Evolutionary conservation across 192 early-diverging fungal genomes (phyloP).

Genomic region (Rhizophagus clarus): DNA sequence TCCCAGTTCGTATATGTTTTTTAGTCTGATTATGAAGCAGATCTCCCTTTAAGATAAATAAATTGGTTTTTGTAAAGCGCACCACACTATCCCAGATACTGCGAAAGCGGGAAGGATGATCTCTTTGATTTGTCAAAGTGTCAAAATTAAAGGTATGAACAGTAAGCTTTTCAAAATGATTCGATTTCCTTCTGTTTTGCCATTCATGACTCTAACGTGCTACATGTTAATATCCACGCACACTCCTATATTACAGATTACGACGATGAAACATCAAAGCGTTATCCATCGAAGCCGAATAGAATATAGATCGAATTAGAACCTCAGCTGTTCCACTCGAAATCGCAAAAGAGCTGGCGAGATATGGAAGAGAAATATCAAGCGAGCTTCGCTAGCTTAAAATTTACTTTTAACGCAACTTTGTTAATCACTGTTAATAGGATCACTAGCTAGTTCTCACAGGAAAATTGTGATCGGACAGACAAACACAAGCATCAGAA

Average conservation of each 20-base stretch:
- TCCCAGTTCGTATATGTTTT: no score
- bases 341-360: slow-evolving; percentile 16
- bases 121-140: slow-evolving; percentile 27
- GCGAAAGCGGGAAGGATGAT: slow-evolving; percentile 16
- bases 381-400: slow-evolving; percentile 25
- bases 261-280: slow-evolving; percentile 15
- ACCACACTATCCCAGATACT: slow-evolving; percentile 7
- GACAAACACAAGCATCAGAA: no score
- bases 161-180: slow-evolving; percentile 26
- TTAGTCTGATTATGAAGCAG: slow-evolving; percentile 12
- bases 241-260: slow-evolving; percentile 23
- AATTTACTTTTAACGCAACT: no score
- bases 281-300: slow-evolving; percentile 19
- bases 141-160: slow-evolving; percentile 3
- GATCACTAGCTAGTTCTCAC: no score
- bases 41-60: slow-evolving; percentile 10
- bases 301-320: slow-evolving; percentile 3
- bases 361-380: slow-evolving; percentile 6
- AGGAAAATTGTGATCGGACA: no score
- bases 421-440: no score
- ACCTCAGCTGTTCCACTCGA: slow-evolving; percentile 2
- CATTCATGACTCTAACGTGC: slow-evolving; percentile 25
- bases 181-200: not conserved
- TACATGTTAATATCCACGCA: slow-evolving; percentile 11
- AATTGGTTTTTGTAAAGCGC: slow-evolving; percentile 1